Evolutionary conservation across 139 green algal genomes (phyloP).

Genomic region (Picochlorum sp.): DNA sequence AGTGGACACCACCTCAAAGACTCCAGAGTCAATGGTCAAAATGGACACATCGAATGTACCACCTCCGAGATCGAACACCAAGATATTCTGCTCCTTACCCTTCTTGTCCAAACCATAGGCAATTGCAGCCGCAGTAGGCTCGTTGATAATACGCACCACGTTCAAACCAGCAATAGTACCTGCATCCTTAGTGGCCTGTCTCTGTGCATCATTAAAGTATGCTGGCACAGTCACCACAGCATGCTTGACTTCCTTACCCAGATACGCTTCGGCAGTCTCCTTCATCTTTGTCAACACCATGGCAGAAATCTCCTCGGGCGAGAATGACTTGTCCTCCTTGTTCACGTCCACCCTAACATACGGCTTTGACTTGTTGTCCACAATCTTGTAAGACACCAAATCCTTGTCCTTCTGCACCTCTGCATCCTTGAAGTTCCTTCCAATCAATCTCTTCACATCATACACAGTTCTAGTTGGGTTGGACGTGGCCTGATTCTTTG

Average conservation of each 20-base stretch:
- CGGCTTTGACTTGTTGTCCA: constrained; percentile 88
- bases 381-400: constrained; percentile 92
- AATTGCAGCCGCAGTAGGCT: constrained; percentile 93
- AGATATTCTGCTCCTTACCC: constrained; percentile 84
- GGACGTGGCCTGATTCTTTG: constrained; percentile 95
- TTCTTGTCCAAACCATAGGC: constrained; percentile 95
- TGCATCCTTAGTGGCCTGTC: constrained; percentile 88
- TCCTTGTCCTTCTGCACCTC: constrained; percentile 96
- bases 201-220: constrained; percentile 99
- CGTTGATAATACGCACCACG: constrained; percentile 95
- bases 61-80: constrained; percentile 97
- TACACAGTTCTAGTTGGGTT: constrained; percentile 94
- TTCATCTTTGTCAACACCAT: constrained; percentile 98
- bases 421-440: constrained; percentile 86
- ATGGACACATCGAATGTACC: constrained; percentile 99
- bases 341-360: constrained; percentile 76
- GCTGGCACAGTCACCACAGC: constrained; percentile 89
- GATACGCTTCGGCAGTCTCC: constrained; percentile 63
- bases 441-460: constrained; percentile 98
- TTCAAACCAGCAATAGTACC: constrained; percentile 78
- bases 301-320: constrained; percentile 91
- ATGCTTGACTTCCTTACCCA: constrained; percentile 70
- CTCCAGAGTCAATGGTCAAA: constrained; percentile 94
- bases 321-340: constrained; percentile 48
- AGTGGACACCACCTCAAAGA: constrained; percentile 94